A percentile compares a stretch with the other conserved stretches of the same genome.
Evolutionary conservation across 1,284 basidiomycete genomes (phyloP).

Genomic region (Sphagnurus paluster): DNA sequence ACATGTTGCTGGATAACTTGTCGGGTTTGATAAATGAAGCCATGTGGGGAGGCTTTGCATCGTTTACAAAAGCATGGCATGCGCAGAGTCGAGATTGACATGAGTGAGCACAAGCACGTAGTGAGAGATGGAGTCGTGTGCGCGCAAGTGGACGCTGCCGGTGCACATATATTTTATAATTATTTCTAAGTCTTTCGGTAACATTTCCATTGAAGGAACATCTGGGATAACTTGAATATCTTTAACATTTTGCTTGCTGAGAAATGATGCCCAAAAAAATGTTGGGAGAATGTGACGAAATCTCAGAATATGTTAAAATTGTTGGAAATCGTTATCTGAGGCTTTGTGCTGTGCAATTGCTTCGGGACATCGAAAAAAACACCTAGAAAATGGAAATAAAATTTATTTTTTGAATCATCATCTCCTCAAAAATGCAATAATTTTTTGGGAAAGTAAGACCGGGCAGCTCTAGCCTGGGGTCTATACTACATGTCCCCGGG

Average conservation of each 20-base stretch:
- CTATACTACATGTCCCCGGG: no score
- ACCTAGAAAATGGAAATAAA: no score
- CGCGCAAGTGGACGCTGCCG: neutral
- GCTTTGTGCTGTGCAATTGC: slow-evolving; percentile 3
- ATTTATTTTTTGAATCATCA: no score
- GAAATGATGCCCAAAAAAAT: neutral
- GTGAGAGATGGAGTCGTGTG: neutral
- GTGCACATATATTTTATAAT: neutral
- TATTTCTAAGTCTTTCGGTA: neutral
- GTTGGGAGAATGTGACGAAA: neutral
- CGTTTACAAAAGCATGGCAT: neutral
- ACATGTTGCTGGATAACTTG: neutral
- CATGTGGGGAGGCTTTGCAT: neutral
- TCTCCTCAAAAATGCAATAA: no score
- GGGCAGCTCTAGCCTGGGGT: no score
- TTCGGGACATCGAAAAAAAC: no score
- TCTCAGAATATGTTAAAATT: neutral
- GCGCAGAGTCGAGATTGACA: no score
- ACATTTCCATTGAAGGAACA: neutral
- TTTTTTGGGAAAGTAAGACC: no score
- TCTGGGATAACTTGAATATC: neutral
- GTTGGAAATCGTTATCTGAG: neutral
- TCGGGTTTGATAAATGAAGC: neutral
- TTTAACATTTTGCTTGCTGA: neutral
- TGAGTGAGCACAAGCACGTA: neutral